Evolutionary conservation across 2,329 filamentous ascomycete species (phyloP), one percentile per base, ranked within the genome.

Genomic region (Chrysoporthe austroafricana): DNA sequence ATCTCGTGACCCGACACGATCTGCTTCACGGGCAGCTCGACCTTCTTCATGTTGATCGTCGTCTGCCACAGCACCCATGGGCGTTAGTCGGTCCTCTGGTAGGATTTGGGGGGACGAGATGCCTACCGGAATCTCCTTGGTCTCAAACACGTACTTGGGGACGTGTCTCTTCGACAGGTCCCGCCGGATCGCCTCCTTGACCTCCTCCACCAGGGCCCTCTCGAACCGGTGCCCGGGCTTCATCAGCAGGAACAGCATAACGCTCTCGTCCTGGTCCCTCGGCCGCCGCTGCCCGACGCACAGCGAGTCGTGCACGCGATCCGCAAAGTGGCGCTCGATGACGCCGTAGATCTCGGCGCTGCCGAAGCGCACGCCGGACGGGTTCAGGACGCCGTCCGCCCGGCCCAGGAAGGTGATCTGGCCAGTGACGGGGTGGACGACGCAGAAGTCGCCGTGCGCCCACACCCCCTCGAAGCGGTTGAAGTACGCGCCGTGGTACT

Each of bases 31-130:
- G 92, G 92, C 63, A 96, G 73, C 76, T 96, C 92, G 4, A 96
- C 92, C 77, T 96, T 96, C 77, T 96, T 96, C 62, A 92, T 79
- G 75, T 95, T 96, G 70, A 96, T 88, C 0, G 92, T 96, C 0
- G 89, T 91, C 88, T 93, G 39, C 52, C 4, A n/a, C 13, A 21
- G n/a, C 26, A 26, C 26, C 26, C 26, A 4, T 16, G 2, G 14
- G 18, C 26, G 16, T 11, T 3, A 7, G 42, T 11, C 8, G 32
- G 7, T 43, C 11, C 26, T 2, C 26, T 26, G 26, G 26, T 26
- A 2, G 26, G 26, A 26, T 1, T 1, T 26, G 26, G 1, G 26
- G 26, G 26, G 26, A 26, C 26, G 26, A 39, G 36, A 39, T 36
- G 84, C 89, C 80, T 78, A 92, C 91, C 69, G 92, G 93, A 75